Evolutionary conservation across 108 stramenopile genomes (phyloP), one percentile per base, ranked within the genome.

Genomic region (Nitzschia inconspicua): DNA sequence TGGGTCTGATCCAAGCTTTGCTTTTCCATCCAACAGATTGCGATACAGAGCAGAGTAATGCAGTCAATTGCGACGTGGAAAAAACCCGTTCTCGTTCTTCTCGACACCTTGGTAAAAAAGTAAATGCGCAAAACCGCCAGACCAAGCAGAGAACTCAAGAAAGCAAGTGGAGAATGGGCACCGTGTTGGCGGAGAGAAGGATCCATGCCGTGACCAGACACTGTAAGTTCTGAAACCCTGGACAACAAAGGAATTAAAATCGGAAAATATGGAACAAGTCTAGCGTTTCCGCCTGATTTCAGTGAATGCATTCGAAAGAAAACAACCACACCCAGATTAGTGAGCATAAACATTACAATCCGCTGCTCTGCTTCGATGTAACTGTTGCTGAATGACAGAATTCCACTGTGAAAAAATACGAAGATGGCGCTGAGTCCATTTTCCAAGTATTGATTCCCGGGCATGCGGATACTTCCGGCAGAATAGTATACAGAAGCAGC

Each of bases 201-300:
- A 66, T 92, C 91, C 18, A 83, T 44, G 11, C 91, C 91, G 60
- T 92, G 91, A 4, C 91, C 91, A 4, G 76, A 64, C 18, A 88
- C 66, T 26, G 83, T 52, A 27, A 79, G 27, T 58, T 85, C 85
- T 18, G 70, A 58, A 8, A 78, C 19, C 41, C 91, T 68, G 3
- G 85, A 76, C 11, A 72, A 63, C 0, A 85, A 3, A 25, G 79
- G 73, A 42, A 82, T 63, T 2, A 80, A 11, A 32, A 88, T 28
- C 27, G 78, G 63, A 42, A 51, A 26, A 27, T 70, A 69, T 30
- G 57, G 70, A 4, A 54, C 30, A 9, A 44, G 14, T 32, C 25
- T 30, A 40, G 31, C 46, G 28, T 60, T 66, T 10, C 63, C 58
- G 32, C 55, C 66, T n/a, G 47, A 65, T 13, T 19, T 59, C 3